Evolutionary conservation across 148 eudicot species (phyloP).

Genomic region (Agrostemma githago): DNA sequence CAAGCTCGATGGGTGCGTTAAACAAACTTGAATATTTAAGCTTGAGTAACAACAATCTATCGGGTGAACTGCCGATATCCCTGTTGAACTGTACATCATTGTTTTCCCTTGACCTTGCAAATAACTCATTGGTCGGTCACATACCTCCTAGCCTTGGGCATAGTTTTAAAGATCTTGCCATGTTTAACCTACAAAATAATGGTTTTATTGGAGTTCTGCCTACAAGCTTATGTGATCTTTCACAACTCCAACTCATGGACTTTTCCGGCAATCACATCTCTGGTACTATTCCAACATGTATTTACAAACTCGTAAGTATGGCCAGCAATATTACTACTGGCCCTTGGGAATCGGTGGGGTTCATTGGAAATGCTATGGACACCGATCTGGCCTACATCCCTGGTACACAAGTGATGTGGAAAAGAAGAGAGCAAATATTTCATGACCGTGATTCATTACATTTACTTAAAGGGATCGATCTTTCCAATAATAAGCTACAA

Average conservation of each 20-base stretch:
- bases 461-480: background rate
- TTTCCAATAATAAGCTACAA: background rate
- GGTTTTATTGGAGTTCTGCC: conserved; percentile 8
- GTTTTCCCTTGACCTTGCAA: conserved; percentile 11
- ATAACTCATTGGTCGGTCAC: background rate
- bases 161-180: background rate
- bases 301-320: conserved; percentile 10
- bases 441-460: background rate
- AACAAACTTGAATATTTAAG: background rate
- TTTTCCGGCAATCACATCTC: conserved; percentile 10
- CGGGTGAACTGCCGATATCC: conserved; percentile 17
- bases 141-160: conserved; percentile 4
- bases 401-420: conserved; percentile 4
- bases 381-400: background rate
- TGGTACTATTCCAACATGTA: conserved; percentile 15
- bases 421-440: background rate
- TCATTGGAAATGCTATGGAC: too few species aligned
- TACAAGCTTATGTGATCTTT: conserved; percentile 18
- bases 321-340: background rate
- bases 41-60: conserved; percentile 17
- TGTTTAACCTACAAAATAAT: conserved; percentile 13
- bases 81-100: conserved; percentile 11
- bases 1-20: conserved; percentile 5
- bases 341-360: too few species aligned
- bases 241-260: conserved; percentile 11